phyloP scores from a whole-genome alignment of 129 eudicot species.

The Logfia minima region DNA sequence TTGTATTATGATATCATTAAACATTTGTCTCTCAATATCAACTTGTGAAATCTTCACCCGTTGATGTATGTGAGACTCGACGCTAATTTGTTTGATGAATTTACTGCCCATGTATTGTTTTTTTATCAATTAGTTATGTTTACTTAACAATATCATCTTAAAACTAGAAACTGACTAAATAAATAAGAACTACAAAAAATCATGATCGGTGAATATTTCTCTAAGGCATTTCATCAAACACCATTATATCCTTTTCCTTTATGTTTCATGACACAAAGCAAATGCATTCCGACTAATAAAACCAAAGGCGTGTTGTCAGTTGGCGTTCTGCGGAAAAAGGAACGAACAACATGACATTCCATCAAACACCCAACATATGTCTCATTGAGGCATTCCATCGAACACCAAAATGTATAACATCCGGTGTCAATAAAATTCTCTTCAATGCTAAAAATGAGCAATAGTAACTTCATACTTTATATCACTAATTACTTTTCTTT shows the following conservation, averaged over 20 bases:
- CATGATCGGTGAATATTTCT: neutral
- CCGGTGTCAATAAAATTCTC: too few species aligned
- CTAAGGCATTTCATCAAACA: neutral
- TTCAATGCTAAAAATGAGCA: too few species aligned
- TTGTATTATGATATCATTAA: too few species aligned
- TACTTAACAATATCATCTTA: neutral
- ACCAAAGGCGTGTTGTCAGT: neutral
- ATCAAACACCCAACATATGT: neutral
- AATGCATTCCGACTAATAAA: neutral
- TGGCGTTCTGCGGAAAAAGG: neutral
- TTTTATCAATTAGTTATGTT: neutral
- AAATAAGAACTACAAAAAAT: neutral
- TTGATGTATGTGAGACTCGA: too few species aligned
- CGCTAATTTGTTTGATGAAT: neutral
- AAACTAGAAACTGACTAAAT: neutral
- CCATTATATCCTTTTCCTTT: neutral
- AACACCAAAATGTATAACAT: slow-evolving; percentile 1
- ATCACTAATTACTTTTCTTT: slow-evolving; percentile 31
- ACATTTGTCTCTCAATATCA: too few species aligned
- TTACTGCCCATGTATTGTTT: slow-evolving; percentile 12
- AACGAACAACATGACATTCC: neutral
- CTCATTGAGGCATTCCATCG: slow-evolving; percentile 22
- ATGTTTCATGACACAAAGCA: neutral
- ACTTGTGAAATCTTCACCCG: too few species aligned
- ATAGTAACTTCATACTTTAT: slow-evolving; percentile 21